Percentiles rank a stretch among this genome's conserved stretches.
These are phyloP conservation scores for Truncatella angustata DNA, from an alignment of 2,329 filamentous ascomycete species.

Conservation along the genomic window DNA sequence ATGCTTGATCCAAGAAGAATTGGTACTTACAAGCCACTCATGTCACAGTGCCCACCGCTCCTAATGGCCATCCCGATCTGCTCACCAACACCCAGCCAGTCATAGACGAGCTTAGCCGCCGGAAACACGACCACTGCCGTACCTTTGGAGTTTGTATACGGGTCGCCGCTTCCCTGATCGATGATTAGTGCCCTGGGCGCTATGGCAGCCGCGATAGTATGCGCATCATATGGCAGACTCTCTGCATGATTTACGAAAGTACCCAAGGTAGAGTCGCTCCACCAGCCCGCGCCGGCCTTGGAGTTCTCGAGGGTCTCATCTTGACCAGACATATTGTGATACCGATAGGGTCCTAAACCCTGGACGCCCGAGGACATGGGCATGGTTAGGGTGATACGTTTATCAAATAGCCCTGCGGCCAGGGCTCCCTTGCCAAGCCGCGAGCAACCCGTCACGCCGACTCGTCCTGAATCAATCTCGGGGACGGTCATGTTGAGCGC, in stretches of 20 bases:
- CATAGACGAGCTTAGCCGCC: slow-evolving; percentile 51
- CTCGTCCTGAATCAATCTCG: slow-evolving; percentile 38
- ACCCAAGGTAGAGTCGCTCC: slow-evolving; percentile 51
- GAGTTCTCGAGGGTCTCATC: slow-evolving; percentile 47
- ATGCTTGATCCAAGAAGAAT: not conserved
- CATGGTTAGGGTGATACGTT: slow-evolving; percentile 52
- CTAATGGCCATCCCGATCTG: slow-evolving; percentile 47
- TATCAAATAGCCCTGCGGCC: slow-evolving; percentile 49
- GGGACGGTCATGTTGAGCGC: slow-evolving; percentile 46
- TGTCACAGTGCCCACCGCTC: slow-evolving; percentile 46
- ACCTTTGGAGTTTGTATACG: slow-evolving; percentile 47
- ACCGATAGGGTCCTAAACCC: slow-evolving; percentile 52
- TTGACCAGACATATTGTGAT: slow-evolving; percentile 43
- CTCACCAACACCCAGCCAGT: slow-evolving; percentile 50
- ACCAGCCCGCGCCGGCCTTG: slow-evolving; percentile 52
- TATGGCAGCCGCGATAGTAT: slow-evolving; percentile 56
- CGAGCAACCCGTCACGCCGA: slow-evolving; percentile 53
- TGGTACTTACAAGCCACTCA: slow-evolving; percentile 42
- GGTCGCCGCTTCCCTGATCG: slow-evolving; percentile 51
- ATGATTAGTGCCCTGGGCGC: slow-evolving; percentile 55
- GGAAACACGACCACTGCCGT: slow-evolving; percentile 50
- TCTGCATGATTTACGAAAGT: slow-evolving; percentile 55
- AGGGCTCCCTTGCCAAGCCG: slow-evolving; percentile 54
- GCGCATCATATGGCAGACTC: slow-evolving; percentile 55
- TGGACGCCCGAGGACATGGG: slow-evolving; percentile 56